phyloP scores from a whole-genome alignment of 2,329 filamentous ascomycete species.

The Aspergillus spinulosporus region DNA sequence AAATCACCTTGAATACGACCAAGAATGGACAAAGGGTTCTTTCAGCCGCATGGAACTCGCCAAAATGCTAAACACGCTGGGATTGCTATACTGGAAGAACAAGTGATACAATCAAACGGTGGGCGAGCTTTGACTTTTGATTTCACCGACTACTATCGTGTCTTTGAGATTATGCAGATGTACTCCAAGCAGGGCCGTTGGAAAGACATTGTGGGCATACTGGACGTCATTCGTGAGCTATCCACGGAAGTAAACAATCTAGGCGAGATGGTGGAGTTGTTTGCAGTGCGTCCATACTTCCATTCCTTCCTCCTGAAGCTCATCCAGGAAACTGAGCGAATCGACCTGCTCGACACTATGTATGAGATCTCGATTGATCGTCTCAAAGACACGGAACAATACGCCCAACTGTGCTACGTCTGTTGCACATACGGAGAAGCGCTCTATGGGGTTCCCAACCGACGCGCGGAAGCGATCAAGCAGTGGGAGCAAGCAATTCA shows the following conservation, averaged over 20 bases:
- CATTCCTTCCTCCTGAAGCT: not conserved
- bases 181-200: not conserved
- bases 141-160: constrained; percentile 4
- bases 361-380: not conserved
- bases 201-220: not conserved
- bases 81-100: not conserved
- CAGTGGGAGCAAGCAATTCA: constrained; percentile 1
- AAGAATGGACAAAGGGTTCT: not conserved
- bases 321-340: not conserved
- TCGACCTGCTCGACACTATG: not conserved
- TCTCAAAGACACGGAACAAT: not conserved
- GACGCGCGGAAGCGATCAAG: constrained; percentile 1
- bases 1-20: not conserved
- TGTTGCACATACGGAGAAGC: constrained; percentile 1
- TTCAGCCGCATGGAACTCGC: not conserved
- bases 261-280: not conserved
- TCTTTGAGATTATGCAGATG: not conserved
- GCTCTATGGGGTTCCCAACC: not conserved
- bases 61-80: not conserved
- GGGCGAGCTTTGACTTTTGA: not conserved
- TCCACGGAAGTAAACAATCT: constrained; percentile 4
- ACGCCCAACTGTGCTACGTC: not conserved
- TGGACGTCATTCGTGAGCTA: not conserved
- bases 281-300: not conserved
- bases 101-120: not conserved